Conservation (phyloP, 495 filamentous ascomycete genomes). For the Aspergillus carlsbadensis region DNA sequence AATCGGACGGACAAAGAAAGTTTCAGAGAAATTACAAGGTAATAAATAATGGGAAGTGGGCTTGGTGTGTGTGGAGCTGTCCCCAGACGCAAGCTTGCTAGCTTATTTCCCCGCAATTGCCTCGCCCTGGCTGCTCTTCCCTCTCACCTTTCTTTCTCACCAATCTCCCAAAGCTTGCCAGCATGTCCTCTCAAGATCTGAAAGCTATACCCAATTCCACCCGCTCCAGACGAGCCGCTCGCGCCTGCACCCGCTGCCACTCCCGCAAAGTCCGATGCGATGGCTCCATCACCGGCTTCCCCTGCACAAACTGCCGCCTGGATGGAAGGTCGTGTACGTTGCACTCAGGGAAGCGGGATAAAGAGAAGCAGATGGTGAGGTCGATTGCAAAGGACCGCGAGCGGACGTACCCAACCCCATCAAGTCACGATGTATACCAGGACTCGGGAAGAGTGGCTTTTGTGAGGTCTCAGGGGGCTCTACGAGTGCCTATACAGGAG, state of each 20-base stretch:
- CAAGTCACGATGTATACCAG: neutral
- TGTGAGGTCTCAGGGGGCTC: slow-evolving; percentile 7
- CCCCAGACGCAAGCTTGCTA: slow-evolving; percentile 3
- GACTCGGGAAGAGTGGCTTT: slow-evolving; percentile 1
- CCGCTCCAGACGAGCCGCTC: slow-evolving; percentile 13
- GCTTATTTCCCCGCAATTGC: slow-evolving; percentile 11
- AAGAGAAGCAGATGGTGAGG: slow-evolving; percentile 12
- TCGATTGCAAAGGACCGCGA: neutral
- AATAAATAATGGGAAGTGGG: neutral
- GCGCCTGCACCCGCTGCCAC: slow-evolving; percentile 17
- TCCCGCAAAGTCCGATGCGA: slow-evolving; percentile 20
- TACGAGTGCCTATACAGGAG: slow-evolving; percentile 11
- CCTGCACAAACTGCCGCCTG: slow-evolving; percentile 20
- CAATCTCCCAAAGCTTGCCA: neutral
- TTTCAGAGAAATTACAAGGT: neutral
- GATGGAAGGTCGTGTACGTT: slow-evolving; percentile 13
- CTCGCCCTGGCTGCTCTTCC: neutral
- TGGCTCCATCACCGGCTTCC: slow-evolving; percentile 20
- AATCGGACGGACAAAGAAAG: neutral
- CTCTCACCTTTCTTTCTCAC: neutral
- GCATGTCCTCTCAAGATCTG: neutral
- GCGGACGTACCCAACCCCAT: neutral
- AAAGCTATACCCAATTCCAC: neutral
- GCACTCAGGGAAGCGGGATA: slow-evolving; percentile 13
- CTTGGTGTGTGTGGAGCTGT: neutral